Base-by-base conservation (phyloP, 1,139 yeast genomes). In the Suhomyces taliae region DNA sequence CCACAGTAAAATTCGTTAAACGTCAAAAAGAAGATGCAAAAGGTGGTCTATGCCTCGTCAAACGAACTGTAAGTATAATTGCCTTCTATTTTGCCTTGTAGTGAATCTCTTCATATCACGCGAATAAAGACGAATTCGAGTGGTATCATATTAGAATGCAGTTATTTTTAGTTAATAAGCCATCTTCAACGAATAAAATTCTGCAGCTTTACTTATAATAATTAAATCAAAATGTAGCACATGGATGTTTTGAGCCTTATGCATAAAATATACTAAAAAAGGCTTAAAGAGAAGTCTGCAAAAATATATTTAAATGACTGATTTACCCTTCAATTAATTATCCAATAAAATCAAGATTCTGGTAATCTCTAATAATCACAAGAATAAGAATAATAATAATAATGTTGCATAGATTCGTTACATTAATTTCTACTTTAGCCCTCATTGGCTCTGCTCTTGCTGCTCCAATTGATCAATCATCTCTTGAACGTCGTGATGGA, bases 401-500 rank as follows among this genome's bases (percentile, higher is more conserved):
- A 9, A 29, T 29, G 32, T 29, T 29, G 7, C 32, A 29, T 2
- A 29, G 32, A 4, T 9, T 29, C 4, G 4, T 29, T 29, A 29
- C 32, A 29, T 29, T 29, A 11, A 11, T 29, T 11, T 29, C 32
- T 9, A 11, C n/a, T 6, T 29, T 29, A 9, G 32, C 32, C 32
- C 32, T 29, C 5, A 9, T 29, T 9, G 32, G 32, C 9, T 29
- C 32, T 11, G 5, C 32, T 9, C 5, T 29, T 11, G 32, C 32
- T 5, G 32, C 32, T 29, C 32, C 32, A 2, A 11, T 29, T 9
- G 32, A 29, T 29, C 32, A 29, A 29, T 9, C 9, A 9, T 29
- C 32, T 11, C 32, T 29, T 29, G 32, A 11, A 9, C 32, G 32
- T 11, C 32, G 43, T 35, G 43, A 37, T n/a, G 46, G 44, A 10